Conservation (phyloP, 495 filamentous ascomycete species). For the Thermothielavioides terrestris region DNA sequence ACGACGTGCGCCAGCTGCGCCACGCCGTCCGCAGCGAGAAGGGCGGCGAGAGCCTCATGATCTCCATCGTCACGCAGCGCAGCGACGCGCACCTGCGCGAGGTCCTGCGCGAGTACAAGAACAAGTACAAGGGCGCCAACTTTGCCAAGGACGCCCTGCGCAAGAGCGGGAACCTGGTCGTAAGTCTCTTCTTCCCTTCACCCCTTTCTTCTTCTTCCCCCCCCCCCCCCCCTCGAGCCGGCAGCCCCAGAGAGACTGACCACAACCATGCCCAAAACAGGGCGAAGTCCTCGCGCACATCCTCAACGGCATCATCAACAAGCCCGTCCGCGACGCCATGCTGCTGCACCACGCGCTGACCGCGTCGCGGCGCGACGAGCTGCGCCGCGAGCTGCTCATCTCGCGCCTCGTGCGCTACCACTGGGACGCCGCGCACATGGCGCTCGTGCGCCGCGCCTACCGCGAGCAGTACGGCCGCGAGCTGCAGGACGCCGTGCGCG, state of each 20-base stretch:
- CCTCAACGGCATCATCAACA: slow-evolving; percentile 93
- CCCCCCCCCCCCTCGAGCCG: neutral
- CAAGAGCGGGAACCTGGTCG: slow-evolving; percentile 84
- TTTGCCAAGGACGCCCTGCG: slow-evolving; percentile 80
- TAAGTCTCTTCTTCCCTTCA: slow-evolving; percentile 39
- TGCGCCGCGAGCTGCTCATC: slow-evolving; percentile 75
- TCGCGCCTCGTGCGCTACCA: slow-evolving; percentile 72
- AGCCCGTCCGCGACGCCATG: slow-evolving; percentile 85
- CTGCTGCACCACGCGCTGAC: slow-evolving; percentile 87
- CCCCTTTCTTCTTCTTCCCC: slow-evolving; percentile 1
- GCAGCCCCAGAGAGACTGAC: neutral
- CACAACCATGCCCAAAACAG: slow-evolving; percentile 35
- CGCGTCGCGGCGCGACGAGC: slow-evolving; percentile 48
- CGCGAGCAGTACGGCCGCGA: slow-evolving; percentile 61
- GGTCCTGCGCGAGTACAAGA: slow-evolving; percentile 65
- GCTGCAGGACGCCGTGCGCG: slow-evolving; percentile 52
- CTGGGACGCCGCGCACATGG: slow-evolving; percentile 73
- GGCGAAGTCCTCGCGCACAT: slow-evolving; percentile 93
- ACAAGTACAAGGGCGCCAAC: slow-evolving; percentile 54
- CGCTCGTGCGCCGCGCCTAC: slow-evolving; percentile 61
- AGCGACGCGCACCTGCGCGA: slow-evolving; percentile 76
- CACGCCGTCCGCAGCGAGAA: slow-evolving; percentile 60
- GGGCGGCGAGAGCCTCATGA: slow-evolving; percentile 87
- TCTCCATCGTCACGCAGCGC: slow-evolving; percentile 69
- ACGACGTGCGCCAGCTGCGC: slow-evolving; percentile 65